Conservation (phyloP, 176 grass and related monocot genomes). For the Triticum timopheevii region DNA sequence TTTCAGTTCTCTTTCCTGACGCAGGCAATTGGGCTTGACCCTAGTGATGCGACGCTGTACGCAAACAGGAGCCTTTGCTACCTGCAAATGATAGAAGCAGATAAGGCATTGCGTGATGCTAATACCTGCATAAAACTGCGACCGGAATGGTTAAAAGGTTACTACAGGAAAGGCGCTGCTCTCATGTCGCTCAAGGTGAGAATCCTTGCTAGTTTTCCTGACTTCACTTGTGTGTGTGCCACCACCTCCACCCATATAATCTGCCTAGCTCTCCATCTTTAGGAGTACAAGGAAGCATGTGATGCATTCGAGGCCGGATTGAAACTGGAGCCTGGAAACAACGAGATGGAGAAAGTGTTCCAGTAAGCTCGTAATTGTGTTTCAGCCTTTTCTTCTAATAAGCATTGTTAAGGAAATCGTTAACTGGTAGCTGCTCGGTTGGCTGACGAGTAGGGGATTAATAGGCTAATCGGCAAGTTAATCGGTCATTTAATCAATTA, state of each 20-base stretch:
- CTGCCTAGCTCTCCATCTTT: background rate
- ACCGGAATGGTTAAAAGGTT: background rate
- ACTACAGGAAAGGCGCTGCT: slow-evolving; percentile 12
- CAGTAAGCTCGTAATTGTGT: background rate
- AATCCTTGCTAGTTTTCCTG: background rate
- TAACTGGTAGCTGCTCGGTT: too few relatives aligned
- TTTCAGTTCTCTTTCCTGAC: background rate
- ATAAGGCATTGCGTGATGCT: background rate
- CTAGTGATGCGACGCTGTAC: background rate
- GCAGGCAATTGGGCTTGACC: slow-evolving; percentile 6
- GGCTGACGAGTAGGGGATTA: too few relatives aligned
- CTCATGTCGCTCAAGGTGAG: slow-evolving; percentile 8
- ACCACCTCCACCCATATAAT: background rate
- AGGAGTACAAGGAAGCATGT: background rate
- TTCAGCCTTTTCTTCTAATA: too few relatives aligned
- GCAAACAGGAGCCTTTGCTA: background rate
- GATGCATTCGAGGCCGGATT: background rate
- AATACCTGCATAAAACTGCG: background rate
- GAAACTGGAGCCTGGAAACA: background rate
- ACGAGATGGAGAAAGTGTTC: background rate
- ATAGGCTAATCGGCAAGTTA: too few relatives aligned
- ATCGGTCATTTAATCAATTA: too few relatives aligned
- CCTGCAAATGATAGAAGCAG: background rate
- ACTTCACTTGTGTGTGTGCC: background rate
- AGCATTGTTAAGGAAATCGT: too few relatives aligned